phyloP scores from a whole-genome alignment of 148 eudicot genomes.

The Rhododendron ovatum region DNA sequence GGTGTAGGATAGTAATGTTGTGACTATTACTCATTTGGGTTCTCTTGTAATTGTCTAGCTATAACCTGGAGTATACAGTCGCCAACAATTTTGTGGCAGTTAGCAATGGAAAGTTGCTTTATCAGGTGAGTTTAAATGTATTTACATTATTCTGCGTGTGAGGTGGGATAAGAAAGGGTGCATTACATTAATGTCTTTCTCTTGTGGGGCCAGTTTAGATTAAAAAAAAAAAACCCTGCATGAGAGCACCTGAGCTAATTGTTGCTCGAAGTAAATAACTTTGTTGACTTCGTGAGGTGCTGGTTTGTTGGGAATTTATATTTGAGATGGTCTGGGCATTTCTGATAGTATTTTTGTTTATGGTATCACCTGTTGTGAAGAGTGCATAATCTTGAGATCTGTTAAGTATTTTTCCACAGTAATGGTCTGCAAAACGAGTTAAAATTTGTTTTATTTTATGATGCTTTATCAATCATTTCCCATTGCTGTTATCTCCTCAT shows the following conservation, averaged over 20 bases:
- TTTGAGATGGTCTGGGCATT: not conserved
- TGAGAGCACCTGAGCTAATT: not conserved
- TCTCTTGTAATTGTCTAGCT: slow-evolving; percentile 42
- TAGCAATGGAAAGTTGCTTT: slow-evolving; percentile 82
- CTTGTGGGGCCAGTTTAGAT: not conserved
- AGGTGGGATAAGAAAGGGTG: not conserved
- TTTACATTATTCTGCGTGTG: not conserved
- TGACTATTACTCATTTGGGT: slow-evolving; percentile 4
- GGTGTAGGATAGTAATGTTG: not conserved
- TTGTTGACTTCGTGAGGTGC: not conserved
- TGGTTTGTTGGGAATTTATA: not conserved
- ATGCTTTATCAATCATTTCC: not conserved
- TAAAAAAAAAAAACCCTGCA: not conserved
- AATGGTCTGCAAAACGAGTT: not conserved
- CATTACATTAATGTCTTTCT: not conserved
- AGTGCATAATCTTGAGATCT: not conserved
- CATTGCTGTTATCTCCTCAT: not conserved
- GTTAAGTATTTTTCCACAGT: not conserved
- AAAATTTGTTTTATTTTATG: not conserved
- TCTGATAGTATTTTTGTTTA: not conserved
- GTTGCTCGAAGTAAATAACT: not conserved
- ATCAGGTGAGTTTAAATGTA: slow-evolving; percentile 58
- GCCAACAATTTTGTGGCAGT: slow-evolving; percentile 82
- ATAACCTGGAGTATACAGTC: slow-evolving; percentile 93
- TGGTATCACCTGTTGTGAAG: not conserved